Conservation (phyloP, 352 stramenopile species). For the Plasmopara viticola region DNA sequence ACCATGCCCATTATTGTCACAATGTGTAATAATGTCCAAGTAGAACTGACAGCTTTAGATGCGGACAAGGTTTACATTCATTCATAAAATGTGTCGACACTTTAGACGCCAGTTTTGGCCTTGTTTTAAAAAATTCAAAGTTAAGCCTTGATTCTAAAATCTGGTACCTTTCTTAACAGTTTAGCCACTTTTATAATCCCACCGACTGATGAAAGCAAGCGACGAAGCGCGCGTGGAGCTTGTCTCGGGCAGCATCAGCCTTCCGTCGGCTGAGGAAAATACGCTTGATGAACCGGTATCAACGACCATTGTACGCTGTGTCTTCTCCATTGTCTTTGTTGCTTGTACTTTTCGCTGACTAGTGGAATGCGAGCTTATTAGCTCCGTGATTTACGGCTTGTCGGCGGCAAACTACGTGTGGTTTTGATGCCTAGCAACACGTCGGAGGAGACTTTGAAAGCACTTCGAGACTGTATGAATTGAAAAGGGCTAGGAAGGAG, state of each 20-base stretch:
- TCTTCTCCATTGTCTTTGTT: background rate
- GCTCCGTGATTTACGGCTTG: constrained; percentile 84
- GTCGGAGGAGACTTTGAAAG: constrained; percentile 89
- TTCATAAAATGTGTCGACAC: no score
- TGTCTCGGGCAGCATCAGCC: constrained; percentile 75
- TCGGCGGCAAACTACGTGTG: constrained; percentile 85
- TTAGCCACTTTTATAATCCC: no score
- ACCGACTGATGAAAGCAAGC: constrained; percentile 5
- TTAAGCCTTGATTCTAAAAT: no score
- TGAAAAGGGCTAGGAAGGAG: constrained; percentile 1
- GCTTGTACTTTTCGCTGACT: background rate
- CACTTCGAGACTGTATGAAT: constrained; percentile 84
- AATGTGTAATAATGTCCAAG: no score
- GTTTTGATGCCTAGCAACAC: constrained; percentile 88
- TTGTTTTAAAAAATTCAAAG: no score
- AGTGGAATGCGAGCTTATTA: constrained; percentile 12
- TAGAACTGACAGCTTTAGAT: no score
- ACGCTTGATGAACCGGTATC: constrained; percentile 86
- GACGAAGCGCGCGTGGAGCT: constrained; percentile 26
- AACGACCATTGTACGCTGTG: constrained; percentile 69
- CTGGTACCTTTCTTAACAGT: no score
- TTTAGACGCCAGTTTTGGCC: no score
- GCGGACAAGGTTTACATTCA: no score
- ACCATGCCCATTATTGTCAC: no score
- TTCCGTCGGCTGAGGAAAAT: constrained; percentile 64